Conservation (phyloP, 2,329 filamentous ascomycete genomes). For the Camillea tinctor region DNA sequence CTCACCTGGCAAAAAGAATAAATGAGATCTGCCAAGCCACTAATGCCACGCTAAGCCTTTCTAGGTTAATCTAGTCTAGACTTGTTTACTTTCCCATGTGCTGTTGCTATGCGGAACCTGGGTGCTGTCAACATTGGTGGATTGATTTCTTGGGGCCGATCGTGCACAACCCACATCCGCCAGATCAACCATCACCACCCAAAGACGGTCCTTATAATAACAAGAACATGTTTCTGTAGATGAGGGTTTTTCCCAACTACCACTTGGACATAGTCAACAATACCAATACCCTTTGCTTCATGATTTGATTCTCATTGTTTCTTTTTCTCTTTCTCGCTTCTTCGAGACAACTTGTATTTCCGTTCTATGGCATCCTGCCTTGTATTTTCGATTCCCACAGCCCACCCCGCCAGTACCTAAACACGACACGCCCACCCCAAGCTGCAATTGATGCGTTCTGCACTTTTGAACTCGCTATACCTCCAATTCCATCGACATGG, state of each 20-base stretch:
- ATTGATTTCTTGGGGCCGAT: neutral
- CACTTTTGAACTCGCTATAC: constrained; percentile 1
- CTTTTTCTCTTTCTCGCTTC: neutral
- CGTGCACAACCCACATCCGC: neutral
- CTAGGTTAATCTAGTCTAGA: neutral
- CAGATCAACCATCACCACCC: neutral
- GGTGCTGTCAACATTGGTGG: neutral
- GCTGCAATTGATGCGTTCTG: constrained; percentile 13
- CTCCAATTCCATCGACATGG: constrained; percentile 40
- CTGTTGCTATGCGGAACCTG: neutral
- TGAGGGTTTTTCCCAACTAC: neutral
- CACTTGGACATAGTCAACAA: neutral
- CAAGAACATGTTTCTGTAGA: neutral
- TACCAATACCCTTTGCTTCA: neutral
- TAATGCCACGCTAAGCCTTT: too few species aligned
- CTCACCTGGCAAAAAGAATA: neutral
- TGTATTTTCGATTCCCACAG: neutral
- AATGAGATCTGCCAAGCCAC: neutral
- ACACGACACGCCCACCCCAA: constrained; percentile 1
- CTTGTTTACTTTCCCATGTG: neutral
- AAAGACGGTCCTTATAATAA: neutral
- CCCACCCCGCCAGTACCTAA: neutral
- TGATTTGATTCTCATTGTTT: neutral
- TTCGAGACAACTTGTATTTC: constrained; percentile 14
- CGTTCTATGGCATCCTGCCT: constrained; percentile 24